Evolutionary conservation across 345 rosid species (phyloP).

Genomic region (Gossypium longicalyx): DNA sequence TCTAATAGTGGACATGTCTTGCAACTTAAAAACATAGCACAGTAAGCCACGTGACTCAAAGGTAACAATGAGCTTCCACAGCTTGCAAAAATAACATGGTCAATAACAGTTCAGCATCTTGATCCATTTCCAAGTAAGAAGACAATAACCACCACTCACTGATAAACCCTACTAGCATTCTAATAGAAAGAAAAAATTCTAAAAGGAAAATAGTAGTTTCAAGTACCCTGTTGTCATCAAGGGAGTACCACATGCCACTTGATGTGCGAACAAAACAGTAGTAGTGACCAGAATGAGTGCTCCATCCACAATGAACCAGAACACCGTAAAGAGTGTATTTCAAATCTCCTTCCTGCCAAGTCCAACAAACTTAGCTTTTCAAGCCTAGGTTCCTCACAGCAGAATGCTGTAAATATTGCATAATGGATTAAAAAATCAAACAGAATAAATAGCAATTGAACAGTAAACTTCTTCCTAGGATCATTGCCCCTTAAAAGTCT

Average conservation of each 20-base stretch:
- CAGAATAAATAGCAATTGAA: neutral
- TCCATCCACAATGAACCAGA: conserved; percentile 85
- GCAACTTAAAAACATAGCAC: neutral
- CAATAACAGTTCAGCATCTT: neutral
- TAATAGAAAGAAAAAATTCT: conserved; percentile 11
- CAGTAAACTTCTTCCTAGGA: neutral
- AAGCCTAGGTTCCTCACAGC: conserved; percentile 5
- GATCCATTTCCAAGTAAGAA: neutral
- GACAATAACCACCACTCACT: neutral
- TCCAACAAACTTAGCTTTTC: conserved; percentile 6
- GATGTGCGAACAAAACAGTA: conserved; percentile 88
- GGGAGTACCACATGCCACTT: conserved; percentile 86
- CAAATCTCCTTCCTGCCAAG: conserved; percentile 75
- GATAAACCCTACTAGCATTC: conserved; percentile 12
- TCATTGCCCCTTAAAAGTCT: neutral
- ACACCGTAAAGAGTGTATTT: conserved; percentile 92
- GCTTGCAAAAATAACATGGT: neutral
- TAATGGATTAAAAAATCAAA: neutral
- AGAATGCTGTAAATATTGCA: neutral
- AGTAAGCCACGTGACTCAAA: neutral
- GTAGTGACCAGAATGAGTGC: conserved; percentile 88
- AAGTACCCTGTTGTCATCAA: conserved; percentile 82
- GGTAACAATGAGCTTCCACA: neutral
- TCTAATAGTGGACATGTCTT: neutral
- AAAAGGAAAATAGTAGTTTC: conserved; percentile 6